Evolutionary conservation across 441 rosid species (phyloP), one percentile per base, ranked within the genome.

Genomic region (Gossypium schwendimanii): DNA sequence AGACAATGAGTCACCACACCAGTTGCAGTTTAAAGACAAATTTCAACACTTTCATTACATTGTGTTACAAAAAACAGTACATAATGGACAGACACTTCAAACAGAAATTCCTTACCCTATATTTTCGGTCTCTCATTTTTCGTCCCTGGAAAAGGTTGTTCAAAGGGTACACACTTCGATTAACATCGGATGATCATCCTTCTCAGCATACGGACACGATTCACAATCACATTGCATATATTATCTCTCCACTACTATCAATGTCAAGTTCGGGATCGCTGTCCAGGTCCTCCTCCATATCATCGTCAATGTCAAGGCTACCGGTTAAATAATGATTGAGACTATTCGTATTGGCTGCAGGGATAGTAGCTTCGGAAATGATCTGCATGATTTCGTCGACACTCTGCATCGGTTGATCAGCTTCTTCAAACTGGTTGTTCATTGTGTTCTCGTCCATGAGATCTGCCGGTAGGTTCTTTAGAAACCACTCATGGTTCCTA

Each of bases 231-330:
- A 93, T 85, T 44, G 98, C 99, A 68, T 93, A 91, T 31, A 95
- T 91, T 70, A 95, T 82, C 81, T 95, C 99, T 53, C 98, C 99
- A 9, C 99, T 93, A 81, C 98, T 95, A 54, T 95, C 99, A 1
- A 91, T 84, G 79, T 93, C 97, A 23, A 95, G 93, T 71, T 95
- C 99, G 1, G 91, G 89, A 74, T 95, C 98, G 3, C 86, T 83
- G 76, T 93, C 99, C 44, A 85, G 26, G 77, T 94, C 97, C 52
- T 92, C 97, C 10, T 92, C 97, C 98, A 92, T 91, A 33, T 92
- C 97, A 12, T 92, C 98, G 5, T 89, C 98, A 58, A 91, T 82
- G 61, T 89, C 99, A 28, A 90, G 80, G 81, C 97, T 85, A 11
- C 92, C 97, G 0, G 89, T 83, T 75, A 93, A 83, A 75, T 84